These are phyloP conservation scores for Grosmannia huntii DNA, from an alignment of 2,329 filamentous ascomycete species.

Conservation along the genomic window DNA sequence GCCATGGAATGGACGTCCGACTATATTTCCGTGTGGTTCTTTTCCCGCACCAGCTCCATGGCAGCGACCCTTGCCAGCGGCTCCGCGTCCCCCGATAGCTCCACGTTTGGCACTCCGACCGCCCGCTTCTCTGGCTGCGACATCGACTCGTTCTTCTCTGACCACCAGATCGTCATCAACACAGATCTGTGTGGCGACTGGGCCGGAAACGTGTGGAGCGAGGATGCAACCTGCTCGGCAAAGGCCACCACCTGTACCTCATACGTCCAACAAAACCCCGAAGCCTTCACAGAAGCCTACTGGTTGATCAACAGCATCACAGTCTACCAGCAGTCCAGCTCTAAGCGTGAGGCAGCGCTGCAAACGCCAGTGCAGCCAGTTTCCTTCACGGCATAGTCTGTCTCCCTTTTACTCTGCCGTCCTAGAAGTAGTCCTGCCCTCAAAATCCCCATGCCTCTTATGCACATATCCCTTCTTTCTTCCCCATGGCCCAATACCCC, in stretches of 20 bases:
- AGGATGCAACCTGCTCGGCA: conserved; percentile 42
- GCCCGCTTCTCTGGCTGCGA: conserved; percentile 62
- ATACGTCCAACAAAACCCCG: conserved; percentile 60
- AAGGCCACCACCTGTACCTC: conserved; percentile 54
- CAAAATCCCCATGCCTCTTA: not conserved
- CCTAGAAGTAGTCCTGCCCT: not conserved
- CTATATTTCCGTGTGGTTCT: conserved; percentile 72
- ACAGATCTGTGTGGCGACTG: conserved; percentile 81
- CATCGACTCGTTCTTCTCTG: conserved; percentile 54
- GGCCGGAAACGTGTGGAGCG: conserved; percentile 59
- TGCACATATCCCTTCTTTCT: not conserved
- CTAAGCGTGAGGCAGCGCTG: not conserved
- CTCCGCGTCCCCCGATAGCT: conserved; percentile 50
- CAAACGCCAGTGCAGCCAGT: not conserved
- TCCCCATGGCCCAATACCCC: not conserved
- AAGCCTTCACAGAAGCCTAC: conserved; percentile 58
- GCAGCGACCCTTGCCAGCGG: conserved; percentile 33
- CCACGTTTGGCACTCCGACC: conserved; percentile 53
- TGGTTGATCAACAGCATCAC: conserved; percentile 65
- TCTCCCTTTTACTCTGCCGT: not conserved
- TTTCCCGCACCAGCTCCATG: conserved; percentile 39
- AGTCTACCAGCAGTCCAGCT: conserved; percentile 35
- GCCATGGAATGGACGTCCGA: conserved; percentile 63
- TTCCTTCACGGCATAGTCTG: conserved; percentile 6
- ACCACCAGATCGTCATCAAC: conserved; percentile 68